These are phyloP conservation scores for Lotus japonicus DNA, from an alignment of 306 rosid genomes.

Conservation along the genomic window DNA sequence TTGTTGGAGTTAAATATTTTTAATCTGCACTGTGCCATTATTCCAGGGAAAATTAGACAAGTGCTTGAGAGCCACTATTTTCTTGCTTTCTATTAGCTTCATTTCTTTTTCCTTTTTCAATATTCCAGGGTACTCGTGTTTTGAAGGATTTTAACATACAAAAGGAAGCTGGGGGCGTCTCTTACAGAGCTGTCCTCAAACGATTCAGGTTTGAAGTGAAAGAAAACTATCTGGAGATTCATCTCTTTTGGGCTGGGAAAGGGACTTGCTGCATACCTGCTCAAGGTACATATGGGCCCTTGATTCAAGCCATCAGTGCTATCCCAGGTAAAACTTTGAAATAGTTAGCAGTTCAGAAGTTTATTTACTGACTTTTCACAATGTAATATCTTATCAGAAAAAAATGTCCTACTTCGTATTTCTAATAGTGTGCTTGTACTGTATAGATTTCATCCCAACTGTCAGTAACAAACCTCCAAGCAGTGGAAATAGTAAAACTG, in stretches of 20 bases:
- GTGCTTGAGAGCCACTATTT: not conserved
- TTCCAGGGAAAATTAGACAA: too few species aligned
- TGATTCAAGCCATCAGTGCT: constrained; percentile 69
- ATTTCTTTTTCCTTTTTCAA: not conserved
- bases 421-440: constrained; percentile 11
- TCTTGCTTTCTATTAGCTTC: not conserved
- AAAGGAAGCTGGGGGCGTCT: constrained; percentile 53
- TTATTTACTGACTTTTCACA: not conserved
- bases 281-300: constrained; percentile 67
- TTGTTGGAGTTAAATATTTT: too few species aligned
- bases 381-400: not conserved
- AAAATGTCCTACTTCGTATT: not conserved
- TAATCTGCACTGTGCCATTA: too few species aligned
- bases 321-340: constrained; percentile 49
- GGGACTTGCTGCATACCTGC: constrained; percentile 72
- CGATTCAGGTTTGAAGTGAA: constrained; percentile 37
- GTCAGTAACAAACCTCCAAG: constrained; percentile 50
- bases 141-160: constrained; percentile 58
- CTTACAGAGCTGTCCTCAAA: constrained; percentile 31
- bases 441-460: constrained; percentile 52
- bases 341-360: not conserved
- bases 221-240: constrained; percentile 63
- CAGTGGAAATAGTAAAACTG: constrained; percentile 36
- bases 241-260: constrained; percentile 89
- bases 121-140: constrained; percentile 47